phyloP scores from a whole-genome alignment of 345 rosid species.

The Salix exigua region DNA sequence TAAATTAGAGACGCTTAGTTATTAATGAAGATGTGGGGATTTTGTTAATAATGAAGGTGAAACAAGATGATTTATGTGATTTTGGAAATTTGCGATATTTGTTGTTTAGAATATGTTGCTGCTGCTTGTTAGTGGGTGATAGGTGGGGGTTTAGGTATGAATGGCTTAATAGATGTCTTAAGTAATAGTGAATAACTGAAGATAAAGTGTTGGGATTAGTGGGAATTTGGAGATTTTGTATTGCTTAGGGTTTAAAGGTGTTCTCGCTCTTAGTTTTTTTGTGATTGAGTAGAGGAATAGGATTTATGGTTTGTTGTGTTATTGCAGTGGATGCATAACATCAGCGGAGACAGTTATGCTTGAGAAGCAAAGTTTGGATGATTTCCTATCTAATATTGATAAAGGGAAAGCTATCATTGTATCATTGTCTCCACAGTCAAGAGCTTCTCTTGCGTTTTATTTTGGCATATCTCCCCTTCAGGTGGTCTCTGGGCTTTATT shows the following conservation, averaged over 20 bases:
- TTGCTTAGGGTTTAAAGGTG: neutral
- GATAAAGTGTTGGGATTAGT: neutral
- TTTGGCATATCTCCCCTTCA: conserved; percentile 61
- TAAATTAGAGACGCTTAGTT: no score
- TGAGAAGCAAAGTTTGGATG: conserved; percentile 93
- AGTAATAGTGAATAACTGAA: neutral
- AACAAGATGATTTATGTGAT: neutral
- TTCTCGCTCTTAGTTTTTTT: no score
- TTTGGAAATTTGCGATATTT: neutral
- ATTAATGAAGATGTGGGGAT: no score
- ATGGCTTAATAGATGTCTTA: neutral
- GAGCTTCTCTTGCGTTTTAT: conserved; percentile 81
- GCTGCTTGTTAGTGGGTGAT: neutral
- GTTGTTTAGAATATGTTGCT: neutral
- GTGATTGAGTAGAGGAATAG: neutral
- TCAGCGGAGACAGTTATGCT: conserved; percentile 96
- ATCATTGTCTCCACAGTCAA: conserved; percentile 80
- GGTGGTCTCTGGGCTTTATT: conserved; percentile 27
- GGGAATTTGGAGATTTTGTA: neutral
- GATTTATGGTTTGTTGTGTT: neutral
- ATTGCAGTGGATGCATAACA: conserved; percentile 83
- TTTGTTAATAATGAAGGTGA: no score
- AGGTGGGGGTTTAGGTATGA: neutral
- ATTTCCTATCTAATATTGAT: conserved; percentile 63
- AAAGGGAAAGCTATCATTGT: conserved; percentile 61